Evolutionary conservation across 495 filamentous ascomycete genomes (phyloP).

Genomic region (Viridothelium virens): DNA sequence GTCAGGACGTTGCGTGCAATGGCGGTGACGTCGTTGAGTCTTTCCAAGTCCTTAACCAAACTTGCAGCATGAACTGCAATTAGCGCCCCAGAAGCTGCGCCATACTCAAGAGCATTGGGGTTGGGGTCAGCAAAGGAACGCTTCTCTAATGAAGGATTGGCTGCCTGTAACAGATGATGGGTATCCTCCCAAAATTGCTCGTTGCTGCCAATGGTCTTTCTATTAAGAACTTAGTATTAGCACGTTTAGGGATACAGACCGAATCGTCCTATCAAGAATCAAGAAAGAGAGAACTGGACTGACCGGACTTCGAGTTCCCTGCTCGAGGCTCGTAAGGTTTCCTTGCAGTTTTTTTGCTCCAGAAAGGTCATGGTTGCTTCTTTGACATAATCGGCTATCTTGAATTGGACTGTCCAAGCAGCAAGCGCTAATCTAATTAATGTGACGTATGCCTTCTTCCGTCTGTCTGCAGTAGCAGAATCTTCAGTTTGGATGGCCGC

Average conservation of each 20-base stretch:
- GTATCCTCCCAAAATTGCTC: slow-evolving; percentile 33
- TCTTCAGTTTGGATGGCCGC: slow-evolving; percentile 3
- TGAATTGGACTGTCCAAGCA: slow-evolving; percentile 35
- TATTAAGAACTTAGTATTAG: slow-evolving; percentile 3
- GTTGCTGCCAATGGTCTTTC: slow-evolving; percentile 28
- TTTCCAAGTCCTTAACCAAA: slow-evolving; percentile 72
- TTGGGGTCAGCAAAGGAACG: slow-evolving; percentile 34
- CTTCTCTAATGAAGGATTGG: slow-evolving; percentile 33
- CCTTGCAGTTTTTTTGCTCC: slow-evolving; percentile 28
- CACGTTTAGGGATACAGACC: neutral
- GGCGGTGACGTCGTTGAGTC: slow-evolving; percentile 74
- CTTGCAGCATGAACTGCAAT: slow-evolving; percentile 69
- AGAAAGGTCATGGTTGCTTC: slow-evolving; percentile 31
- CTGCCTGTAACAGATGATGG: slow-evolving; percentile 28
- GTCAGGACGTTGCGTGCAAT: slow-evolving; percentile 80
- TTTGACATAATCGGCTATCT: slow-evolving; percentile 29
- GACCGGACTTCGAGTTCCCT: slow-evolving; percentile 15
- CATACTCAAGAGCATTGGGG: slow-evolving; percentile 33
- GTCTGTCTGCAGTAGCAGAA: neutral
- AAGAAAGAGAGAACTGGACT: neutral
- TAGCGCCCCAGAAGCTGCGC: slow-evolving; percentile 38
- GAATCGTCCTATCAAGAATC: neutral
- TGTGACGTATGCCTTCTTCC: slow-evolving; percentile 20
- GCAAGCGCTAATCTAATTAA: slow-evolving; percentile 30
- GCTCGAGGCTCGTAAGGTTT: slow-evolving; percentile 29